A percentile compares a stretch with the other conserved stretches of the same genome.
Evolutionary conservation across 2,329 filamentous ascomycete species (phyloP).

Genomic region (Coniochaeta sp.): DNA sequence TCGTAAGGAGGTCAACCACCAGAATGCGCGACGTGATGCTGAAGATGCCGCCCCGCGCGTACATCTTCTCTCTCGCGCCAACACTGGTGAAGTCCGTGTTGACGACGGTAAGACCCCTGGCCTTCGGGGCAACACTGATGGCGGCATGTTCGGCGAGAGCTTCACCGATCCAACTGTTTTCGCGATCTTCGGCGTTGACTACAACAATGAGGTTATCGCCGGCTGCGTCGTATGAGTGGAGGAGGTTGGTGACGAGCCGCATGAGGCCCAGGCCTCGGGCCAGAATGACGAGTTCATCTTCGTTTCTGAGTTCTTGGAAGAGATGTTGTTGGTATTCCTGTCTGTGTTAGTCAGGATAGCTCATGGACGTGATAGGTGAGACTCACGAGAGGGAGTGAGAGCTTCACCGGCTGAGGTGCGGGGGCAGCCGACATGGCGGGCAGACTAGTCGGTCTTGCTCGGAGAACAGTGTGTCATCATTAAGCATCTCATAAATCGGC

Average conservation of each 20-base stretch:
- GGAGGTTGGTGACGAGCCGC: conserved; percentile 87
- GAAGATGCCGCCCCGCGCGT: conserved; percentile 81
- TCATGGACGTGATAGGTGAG: neutral
- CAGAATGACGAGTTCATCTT: conserved; percentile 91
- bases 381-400: conserved; percentile 66
- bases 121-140: conserved; percentile 74
- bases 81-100: conserved; percentile 94
- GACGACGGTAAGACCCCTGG: conserved; percentile 80
- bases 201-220: conserved; percentile 89
- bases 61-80: conserved; percentile 82
- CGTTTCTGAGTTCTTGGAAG: conserved; percentile 79
- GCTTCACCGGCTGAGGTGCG: conserved; percentile 65
- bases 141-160: conserved; percentile 92
- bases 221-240: conserved; percentile 93
- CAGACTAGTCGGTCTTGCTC: neutral
- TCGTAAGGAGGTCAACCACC: conserved; percentile 87
- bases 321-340: conserved; percentile 90
- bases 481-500: neutral
- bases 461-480: neutral
- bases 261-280: conserved; percentile 88
- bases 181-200: conserved; percentile 82
- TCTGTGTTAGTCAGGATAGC: conserved; percentile 1
- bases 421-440: conserved; percentile 41
- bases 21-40: conserved; percentile 94
- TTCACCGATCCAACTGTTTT: conserved; percentile 97